Base-by-base conservation (phyloP, 352 stramenopile species). In the Phytopythium vexans region DNA sequence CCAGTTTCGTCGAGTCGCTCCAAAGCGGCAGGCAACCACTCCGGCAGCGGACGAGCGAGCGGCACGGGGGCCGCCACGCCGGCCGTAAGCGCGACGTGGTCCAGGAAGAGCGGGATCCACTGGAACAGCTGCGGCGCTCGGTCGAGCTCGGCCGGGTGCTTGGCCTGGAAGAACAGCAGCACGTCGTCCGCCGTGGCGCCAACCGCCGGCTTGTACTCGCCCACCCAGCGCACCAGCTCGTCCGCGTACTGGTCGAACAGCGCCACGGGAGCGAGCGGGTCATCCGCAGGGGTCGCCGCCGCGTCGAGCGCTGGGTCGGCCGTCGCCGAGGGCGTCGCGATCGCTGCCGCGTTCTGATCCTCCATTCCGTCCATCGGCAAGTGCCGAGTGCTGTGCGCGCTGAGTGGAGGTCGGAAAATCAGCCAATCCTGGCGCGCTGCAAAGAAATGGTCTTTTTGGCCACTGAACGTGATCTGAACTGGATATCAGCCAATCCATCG, bases 91-190 rank as follows among this genome's bases (percentile, higher is more conserved):
- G 66, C 40, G 5, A 49, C 38, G 21, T 78, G 71, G 11, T 65
- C 55, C 31, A 90, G 34, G 56, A 86, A 88, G 41, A 67, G 59
- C 43, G 74, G 56, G 27, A 90, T 60, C 77, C 80, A 90, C n/a
- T 68, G 62, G 51, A 90, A 90, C 7, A 78, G 61, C 40, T 67
- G 63, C 15, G 64, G 68, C 11, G 72, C 46, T 27, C 71, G 65
- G 38, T 77, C 66, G 39, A 88, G 59, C n/a, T 82, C 49, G 48
- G 87, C 75, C 3, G 80, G 80, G 47, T 77, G 74, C 11, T 64
- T 71, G 37, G 70, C 75, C 54, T 88, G 71, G 39, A 88, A 75
- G 60, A 83, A 90, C 46, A 77, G 82, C 45, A 90, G 58, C 32
- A 79, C 73, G 52, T 90, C 77, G 37, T 90, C 80, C 1, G 69